A percentile compares a stretch with the other conserved stretches of the same genome.
Evolutionary conservation across 345 rosid genomes (phyloP).

Genomic region (Draba incana): DNA sequence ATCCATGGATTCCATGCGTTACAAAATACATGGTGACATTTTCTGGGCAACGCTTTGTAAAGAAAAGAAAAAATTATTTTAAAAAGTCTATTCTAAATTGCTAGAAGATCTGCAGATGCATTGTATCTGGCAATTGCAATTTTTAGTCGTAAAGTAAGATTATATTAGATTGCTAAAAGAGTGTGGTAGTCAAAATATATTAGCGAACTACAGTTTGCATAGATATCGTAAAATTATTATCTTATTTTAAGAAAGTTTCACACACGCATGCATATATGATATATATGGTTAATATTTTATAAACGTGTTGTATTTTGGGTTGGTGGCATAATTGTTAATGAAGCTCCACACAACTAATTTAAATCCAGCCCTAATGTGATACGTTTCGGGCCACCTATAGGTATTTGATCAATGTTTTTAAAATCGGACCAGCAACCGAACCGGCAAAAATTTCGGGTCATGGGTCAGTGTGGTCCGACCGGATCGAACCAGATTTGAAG

Average conservation of each 20-base stretch:
- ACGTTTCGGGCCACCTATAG: neutral
- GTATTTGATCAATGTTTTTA: too few relatives aligned
- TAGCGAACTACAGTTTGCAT: constrained; percentile 4
- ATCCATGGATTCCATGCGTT: too few relatives aligned
- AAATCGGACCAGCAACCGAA: too few relatives aligned
- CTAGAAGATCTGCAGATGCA: constrained; percentile 20
- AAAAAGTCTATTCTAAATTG: neutral
- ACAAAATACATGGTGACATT: constrained; percentile 14
- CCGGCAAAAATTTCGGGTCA: too few relatives aligned
- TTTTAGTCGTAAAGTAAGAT: constrained; percentile 36
- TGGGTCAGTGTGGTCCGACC: too few relatives aligned
- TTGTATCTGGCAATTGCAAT: constrained; percentile 20
- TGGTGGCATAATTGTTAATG: constrained; percentile 9
- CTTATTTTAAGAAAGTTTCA: neutral
- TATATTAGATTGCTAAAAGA: neutral
- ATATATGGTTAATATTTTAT: neutral
- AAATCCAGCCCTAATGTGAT: neutral
- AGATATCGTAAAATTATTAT: neutral
- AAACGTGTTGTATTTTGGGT: constrained; percentile 21
- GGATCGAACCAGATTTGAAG: too few relatives aligned
- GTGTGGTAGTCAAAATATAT: constrained; percentile 15
- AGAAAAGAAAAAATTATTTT: neutral
- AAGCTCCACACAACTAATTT: neutral
- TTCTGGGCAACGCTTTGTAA: neutral
- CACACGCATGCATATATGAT: constrained; percentile 11